Evolutionary conservation across 306 rosid species (phyloP).

Genomic region (Inga oerstediana): DNA sequence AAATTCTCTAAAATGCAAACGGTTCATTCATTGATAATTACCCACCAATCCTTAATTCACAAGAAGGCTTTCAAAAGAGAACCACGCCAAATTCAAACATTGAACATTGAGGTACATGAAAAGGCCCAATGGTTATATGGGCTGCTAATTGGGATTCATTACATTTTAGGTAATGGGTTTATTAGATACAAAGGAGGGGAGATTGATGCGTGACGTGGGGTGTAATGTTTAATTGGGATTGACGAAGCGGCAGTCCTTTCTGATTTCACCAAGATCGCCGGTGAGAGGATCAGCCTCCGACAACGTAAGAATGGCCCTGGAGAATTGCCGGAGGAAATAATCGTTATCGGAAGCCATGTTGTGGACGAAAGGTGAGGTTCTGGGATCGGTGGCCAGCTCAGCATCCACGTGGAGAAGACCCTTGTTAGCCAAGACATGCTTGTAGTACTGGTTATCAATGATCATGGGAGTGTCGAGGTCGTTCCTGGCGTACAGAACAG

Average conservation of each 20-base stretch:
- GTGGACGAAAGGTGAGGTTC: constrained; percentile 63
- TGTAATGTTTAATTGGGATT: constrained; percentile 35
- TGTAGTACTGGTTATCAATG: constrained; percentile 78
- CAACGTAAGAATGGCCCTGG: constrained; percentile 56
- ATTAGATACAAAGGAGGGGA: not conserved
- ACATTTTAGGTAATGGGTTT: not conserved
- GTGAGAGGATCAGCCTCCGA: constrained; percentile 75
- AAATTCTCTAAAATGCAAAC: not conserved
- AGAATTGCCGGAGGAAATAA: constrained; percentile 72
- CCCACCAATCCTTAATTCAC: not conserved
- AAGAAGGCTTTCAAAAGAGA: not conserved
- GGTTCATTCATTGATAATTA: not conserved
- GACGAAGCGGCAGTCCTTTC: constrained; percentile 76
- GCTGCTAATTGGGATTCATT: not conserved
- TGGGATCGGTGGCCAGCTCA: constrained; percentile 61
- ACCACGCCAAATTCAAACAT: not conserved
- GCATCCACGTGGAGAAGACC: constrained; percentile 71
- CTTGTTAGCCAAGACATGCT: constrained; percentile 62
- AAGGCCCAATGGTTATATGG: not conserved
- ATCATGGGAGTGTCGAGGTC: constrained; percentile 76
- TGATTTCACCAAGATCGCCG: constrained; percentile 60
- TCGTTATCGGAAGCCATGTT: constrained; percentile 71
- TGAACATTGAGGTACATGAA: not conserved
- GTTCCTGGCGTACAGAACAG: constrained; percentile 58
- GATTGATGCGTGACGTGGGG: not conserved